A percentile compares a stretch with the other conserved stretches of the same genome.
Conservation (phyloP, 768 basidiomycete genomes). For the Agrocybe pediades region DNA sequence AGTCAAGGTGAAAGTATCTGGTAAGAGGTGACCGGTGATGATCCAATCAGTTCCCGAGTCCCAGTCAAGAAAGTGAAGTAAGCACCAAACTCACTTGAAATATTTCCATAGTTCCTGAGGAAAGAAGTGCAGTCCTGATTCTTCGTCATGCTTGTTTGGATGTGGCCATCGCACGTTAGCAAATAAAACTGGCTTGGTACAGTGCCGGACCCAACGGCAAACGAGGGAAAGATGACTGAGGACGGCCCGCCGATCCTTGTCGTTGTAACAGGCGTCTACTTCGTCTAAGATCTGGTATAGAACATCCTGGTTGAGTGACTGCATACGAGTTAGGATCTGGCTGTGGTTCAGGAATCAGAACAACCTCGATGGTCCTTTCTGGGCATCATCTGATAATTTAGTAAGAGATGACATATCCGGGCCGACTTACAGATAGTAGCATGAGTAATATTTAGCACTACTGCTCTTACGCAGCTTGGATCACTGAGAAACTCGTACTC, state of each 20-base stretch:
- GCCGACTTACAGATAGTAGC: too few relatives aligned
- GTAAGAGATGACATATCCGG: too few relatives aligned
- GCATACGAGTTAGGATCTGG: too few relatives aligned
- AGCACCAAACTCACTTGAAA: conserved; percentile 32
- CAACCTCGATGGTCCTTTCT: too few relatives aligned
- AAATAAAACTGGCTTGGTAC: conserved; percentile 25
- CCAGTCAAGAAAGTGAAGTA: not conserved
- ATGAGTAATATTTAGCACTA: too few relatives aligned
- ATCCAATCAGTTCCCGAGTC: not conserved
- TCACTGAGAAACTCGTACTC: too few relatives aligned
- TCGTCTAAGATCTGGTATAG: conserved; percentile 18
- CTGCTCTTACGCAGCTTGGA: too few relatives aligned
- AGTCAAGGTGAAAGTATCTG: conserved; percentile 38
- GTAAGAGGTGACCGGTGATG: not conserved
- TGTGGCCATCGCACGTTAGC: conserved; percentile 42
- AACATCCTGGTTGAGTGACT: conserved; percentile 20
- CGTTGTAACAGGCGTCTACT: conserved; percentile 6
- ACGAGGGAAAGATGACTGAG: conserved; percentile 16
- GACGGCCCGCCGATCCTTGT: conserved; percentile 11
- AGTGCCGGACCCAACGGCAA: conserved; percentile 12
- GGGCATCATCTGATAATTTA: too few relatives aligned
- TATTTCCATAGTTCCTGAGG: conserved; percentile 38
- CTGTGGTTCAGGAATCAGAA: too few relatives aligned
- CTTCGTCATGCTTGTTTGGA: conserved; percentile 34
- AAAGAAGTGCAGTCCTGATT: conserved; percentile 38